A percentile compares a stretch with the other conserved stretches of the same genome.
Evolutionary conservation across 257 asterid species (phyloP).

Genomic region (Penstemon barbatus): DNA sequence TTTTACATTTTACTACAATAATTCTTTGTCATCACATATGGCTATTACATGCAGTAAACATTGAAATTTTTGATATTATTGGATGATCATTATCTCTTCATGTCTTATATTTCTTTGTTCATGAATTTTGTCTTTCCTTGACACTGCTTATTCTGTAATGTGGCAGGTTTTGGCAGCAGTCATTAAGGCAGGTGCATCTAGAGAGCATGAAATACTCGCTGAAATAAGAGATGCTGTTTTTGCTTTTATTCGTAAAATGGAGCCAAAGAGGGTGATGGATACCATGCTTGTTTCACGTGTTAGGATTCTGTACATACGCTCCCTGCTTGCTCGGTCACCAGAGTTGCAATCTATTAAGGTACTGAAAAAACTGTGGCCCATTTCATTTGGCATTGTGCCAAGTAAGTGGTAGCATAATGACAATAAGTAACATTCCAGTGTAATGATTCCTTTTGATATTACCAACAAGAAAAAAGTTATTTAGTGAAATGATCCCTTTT

Average conservation of each 20-base stretch:
- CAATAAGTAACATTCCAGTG: conserved; percentile 13
- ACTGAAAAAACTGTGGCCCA: conserved; percentile 24
- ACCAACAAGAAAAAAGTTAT: too few species aligned
- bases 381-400: conserved; percentile 13
- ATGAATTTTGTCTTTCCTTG: conserved; percentile 26
- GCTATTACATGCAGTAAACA: conserved; percentile 15
- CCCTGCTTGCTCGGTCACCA: conserved; percentile 96
- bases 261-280: conserved; percentile 97
- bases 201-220: conserved; percentile 99
- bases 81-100: conserved; percentile 9
- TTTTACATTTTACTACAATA: neutral
- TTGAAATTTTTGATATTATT: conserved; percentile 15
- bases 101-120: conserved; percentile 2
- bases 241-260: conserved; percentile 94
- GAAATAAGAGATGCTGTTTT: conserved; percentile 98
- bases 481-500: conserved; percentile 25
- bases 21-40: neutral
- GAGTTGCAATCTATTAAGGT: conserved; percentile 99
- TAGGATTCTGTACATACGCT: conserved; percentile 93
- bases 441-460: conserved; percentile 19
- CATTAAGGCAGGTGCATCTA: conserved; percentile 98
- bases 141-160: conserved; percentile 28
- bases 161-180: conserved; percentile 98
- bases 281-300: conserved; percentile 99
- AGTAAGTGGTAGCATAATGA: conserved; percentile 20